Percentiles rank a stretch among this genome's conserved stretches.
phyloP scores from a whole-genome alignment of 768 basidiomycete genomes.

The Calocybe gangraenosa region DNA sequence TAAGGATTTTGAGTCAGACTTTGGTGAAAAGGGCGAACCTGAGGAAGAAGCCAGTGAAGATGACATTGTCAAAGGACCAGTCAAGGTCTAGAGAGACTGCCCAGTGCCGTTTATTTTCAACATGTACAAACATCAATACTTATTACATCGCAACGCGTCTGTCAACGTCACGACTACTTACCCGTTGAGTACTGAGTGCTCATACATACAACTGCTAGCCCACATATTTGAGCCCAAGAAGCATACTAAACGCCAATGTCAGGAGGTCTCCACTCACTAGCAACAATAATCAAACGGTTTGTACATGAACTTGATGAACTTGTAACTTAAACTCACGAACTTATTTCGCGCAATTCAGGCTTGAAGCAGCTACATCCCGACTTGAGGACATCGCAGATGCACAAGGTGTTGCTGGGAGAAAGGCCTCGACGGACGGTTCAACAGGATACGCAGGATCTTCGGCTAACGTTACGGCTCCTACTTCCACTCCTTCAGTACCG shows the following conservation, averaged over 20 bases:
- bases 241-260: constrained; percentile 27
- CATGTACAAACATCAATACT: constrained; percentile 9
- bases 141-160: constrained; percentile 9
- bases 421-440: constrained; percentile 13
- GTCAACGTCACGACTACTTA: no score
- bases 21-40: neutral
- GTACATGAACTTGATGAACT: constrained; percentile 15
- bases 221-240: neutral
- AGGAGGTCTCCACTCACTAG: constrained; percentile 65
- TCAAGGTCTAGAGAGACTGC: no score
- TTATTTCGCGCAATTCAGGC: no score
- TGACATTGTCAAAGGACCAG: no score
- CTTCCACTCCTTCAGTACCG: constrained; percentile 22
- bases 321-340: no score
- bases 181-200: no score
- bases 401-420: constrained; percentile 18
- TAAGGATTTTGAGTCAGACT: neutral
- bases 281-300: constrained; percentile 81
- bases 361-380: constrained; percentile 90
- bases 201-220: no score
- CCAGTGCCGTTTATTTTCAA: constrained; percentile 2
- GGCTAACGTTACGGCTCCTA: constrained; percentile 26
- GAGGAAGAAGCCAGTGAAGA: neutral
- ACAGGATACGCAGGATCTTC: constrained; percentile 15
- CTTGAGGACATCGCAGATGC: constrained; percentile 84